These are phyloP conservation scores for Tinospora cordifolia DNA, from an alignment of 164 flowering plant genomes.

Conservation along the genomic window DNA sequence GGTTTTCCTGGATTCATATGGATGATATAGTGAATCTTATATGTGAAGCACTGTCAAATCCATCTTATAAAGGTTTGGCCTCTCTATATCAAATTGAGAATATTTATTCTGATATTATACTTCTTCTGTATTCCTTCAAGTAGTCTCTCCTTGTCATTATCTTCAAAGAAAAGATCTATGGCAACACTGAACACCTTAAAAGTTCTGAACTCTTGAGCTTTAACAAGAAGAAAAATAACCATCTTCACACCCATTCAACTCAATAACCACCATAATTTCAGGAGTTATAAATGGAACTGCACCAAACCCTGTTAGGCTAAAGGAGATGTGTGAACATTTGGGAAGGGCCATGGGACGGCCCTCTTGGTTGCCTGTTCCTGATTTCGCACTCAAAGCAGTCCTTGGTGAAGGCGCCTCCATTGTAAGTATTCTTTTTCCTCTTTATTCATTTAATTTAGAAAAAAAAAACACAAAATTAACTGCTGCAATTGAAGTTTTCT, in stretches of 20 bases:
- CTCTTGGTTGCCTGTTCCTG: constrained; percentile 97
- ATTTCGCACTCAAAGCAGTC: constrained; percentile 84
- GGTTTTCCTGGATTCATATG: constrained; percentile 99
- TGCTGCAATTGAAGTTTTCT: too few species aligned
- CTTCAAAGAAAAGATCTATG: too few species aligned
- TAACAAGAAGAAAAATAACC: not conserved
- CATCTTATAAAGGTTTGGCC: constrained; percentile 73
- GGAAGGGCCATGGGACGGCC: constrained; percentile 83
- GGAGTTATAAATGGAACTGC: constrained; percentile 97
- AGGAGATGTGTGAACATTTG: constrained; percentile 80
- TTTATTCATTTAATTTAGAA: not conserved
- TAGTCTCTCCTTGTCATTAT: not conserved
- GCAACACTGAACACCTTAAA: too few species aligned
- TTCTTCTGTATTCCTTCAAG: not conserved
- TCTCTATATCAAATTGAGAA: not conserved
- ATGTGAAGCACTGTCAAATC: constrained; percentile 71
- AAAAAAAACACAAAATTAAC: too few species aligned
- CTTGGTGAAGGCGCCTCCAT: constrained; percentile 94
- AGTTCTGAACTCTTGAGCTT: too few species aligned
- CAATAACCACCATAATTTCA: constrained; percentile 20
- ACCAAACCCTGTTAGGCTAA: constrained; percentile 78
- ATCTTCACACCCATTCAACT: not conserved
- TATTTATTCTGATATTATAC: too few species aligned
- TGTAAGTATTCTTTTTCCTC: constrained; percentile 35
- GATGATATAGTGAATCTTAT: constrained; percentile 91